Base-by-base conservation (phyloP, 2,329 filamentous ascomycete species). In the Aspergillus japonicus region DNA sequence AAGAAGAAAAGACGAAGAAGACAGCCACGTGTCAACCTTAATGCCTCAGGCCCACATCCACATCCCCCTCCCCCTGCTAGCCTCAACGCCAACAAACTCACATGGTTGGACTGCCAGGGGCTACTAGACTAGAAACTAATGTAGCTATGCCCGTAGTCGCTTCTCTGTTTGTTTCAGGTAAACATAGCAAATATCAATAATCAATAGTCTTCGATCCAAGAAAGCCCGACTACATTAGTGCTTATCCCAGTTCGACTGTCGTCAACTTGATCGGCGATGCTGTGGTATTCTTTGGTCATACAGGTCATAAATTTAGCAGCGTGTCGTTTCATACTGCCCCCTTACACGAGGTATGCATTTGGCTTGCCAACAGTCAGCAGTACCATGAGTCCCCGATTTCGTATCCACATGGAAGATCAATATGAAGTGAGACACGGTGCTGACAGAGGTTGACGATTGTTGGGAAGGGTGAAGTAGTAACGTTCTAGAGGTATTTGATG, bases 141-240 rank as follows among this genome's bases (percentile, higher is more conserved):
- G 23, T 23, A 23, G 23, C 47, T 49, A 49, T 4, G 26, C 47
- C 47, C 2, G 16, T 50, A n/a, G 26, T 8, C 8, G 26, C 3
- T 12, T 29, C 12, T 26, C 11, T 23, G 26, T 11, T 4, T 35
- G 53, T 55, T 55, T 55, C 53, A 55, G 53, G 47, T 55, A 55
- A 48, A 55, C 21, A 24, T 47, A 31, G 53, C 26, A 48, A 31
- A 12, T n/a, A 44, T 26, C 51, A 53, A 53, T 47, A 53, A 44
- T 26, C 51, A 53, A 53, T 47, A 53, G 51, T 53, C 19, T 23
- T 29, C 51, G 33, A 53, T 42, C 51, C 33, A 53, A 44, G 35
- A 21, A 42, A 44, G 42, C 42, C 53, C 42, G 23, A 44, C n/a
- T 21, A 8, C 33, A 14, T 33, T 55, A 55, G 53, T 55, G 53